A percentile compares a stretch with the other conserved stretches of the same genome.
These are phyloP conservation scores for Clarireedia homoeocarpa DNA, from an alignment of 2,329 filamentous ascomycete genomes.

Conservation along the genomic window DNA sequence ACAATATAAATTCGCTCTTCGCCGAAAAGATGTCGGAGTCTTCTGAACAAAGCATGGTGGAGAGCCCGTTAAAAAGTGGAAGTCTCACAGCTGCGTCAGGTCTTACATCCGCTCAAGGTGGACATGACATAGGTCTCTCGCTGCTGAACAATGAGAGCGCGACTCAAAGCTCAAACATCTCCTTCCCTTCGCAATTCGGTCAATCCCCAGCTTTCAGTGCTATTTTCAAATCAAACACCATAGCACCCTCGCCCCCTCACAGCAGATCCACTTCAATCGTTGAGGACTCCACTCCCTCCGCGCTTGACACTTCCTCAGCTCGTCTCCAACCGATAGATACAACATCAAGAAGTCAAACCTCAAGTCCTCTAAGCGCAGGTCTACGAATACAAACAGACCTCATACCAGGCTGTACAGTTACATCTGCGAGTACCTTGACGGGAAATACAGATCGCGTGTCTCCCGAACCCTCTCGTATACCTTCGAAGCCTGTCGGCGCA, in stretches of 20 bases:
- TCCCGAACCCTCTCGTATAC: conserved; percentile 10
- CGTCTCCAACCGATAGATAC: conserved; percentile 13
- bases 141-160: neutral
- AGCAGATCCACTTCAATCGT: conserved; percentile 9
- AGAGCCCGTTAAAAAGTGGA: neutral
- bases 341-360: conserved; percentile 5
- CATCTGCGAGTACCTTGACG: conserved; percentile 18
- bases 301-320: conserved; percentile 20
- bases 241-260: conserved; percentile 31
- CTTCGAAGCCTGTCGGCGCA: conserved; percentile 19
- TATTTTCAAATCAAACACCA: conserved; percentile 33
- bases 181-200: neutral
- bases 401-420: conserved; percentile 20
- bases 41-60: conserved; percentile 2
- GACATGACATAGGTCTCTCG: neutral
- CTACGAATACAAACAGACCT: conserved; percentile 33
- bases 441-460: conserved; percentile 14
- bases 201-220: conserved; percentile 5
- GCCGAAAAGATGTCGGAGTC: neutral
- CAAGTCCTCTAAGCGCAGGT: conserved; percentile 26
- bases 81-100: conserved; percentile 1
- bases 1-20: neutral
- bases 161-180: neutral
- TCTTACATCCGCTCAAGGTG: neutral
- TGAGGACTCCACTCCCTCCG: conserved; percentile 13